Conservation (phyloP, 306 rosid species). For the Casuarina glauca region DNA sequence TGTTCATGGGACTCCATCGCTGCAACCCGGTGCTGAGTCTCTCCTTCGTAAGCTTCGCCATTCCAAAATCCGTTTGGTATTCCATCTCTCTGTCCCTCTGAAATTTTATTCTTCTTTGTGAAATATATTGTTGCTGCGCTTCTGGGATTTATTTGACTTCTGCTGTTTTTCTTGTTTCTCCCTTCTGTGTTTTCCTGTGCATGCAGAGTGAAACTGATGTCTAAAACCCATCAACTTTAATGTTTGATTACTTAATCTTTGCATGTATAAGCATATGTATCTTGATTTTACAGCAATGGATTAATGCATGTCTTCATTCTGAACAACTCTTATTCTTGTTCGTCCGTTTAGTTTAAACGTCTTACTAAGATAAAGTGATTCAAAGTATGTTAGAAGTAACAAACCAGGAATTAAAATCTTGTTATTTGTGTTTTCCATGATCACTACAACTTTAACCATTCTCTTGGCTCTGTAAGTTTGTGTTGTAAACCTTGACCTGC, state of each 20-base stretch:
- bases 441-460: neutral
- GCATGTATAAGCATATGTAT: neutral
- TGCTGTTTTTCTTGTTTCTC: too few species aligned
- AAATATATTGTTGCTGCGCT: neutral
- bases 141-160: conserved; percentile 1
- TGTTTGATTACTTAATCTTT: neutral
- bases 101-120: neutral
- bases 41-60: conserved; percentile 58
- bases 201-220: too few species aligned
- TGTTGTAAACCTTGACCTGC: neutral
- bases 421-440: neutral
- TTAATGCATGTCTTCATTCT: neutral
- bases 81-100: neutral
- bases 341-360: neutral
- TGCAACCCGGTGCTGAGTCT: conserved; percentile 44
- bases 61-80: conserved; percentile 46
- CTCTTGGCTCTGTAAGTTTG: neutral
- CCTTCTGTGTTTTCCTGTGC: too few species aligned
- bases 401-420: neutral
- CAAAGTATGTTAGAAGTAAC: neutral
- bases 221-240: neutral
- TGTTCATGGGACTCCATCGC: conserved; percentile 2
- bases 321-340: neutral
- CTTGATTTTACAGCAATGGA: neutral
- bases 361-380: neutral